Conservation (phyloP, 371 early-diverging fungal species). For the Rozella allomycis region DNA sequence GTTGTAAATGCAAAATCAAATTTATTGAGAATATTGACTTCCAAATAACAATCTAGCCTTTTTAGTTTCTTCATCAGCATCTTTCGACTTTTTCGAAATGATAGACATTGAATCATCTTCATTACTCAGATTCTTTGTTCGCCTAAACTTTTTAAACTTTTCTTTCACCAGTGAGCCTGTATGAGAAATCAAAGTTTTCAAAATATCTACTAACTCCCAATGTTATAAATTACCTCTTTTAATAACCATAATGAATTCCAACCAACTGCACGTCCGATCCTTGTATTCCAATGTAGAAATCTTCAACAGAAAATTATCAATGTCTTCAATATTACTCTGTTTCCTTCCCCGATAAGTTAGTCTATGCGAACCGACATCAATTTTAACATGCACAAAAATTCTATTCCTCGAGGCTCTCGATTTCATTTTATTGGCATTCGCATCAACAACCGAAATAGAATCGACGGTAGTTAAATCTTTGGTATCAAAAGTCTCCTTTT, state of each 20-base stretch:
- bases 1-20: too few relatives aligned
- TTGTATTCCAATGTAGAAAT: constrained; percentile 48
- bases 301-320: constrained; percentile 39
- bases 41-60: too few relatives aligned
- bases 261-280: constrained; percentile 51
- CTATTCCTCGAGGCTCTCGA: constrained; percentile 36
- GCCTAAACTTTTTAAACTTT: too few relatives aligned
- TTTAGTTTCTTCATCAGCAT: too few relatives aligned
- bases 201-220: constrained; percentile 12
- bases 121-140: too few relatives aligned
- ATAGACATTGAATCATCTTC: too few relatives aligned
- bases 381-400: constrained; percentile 49
- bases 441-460: constrained; percentile 1
- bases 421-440: constrained; percentile 23
- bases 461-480: background rate
- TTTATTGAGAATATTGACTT: too few relatives aligned
- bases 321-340: constrained; percentile 45
- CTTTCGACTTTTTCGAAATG: too few relatives aligned
- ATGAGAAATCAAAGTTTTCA: constrained; percentile 34
- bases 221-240: constrained; percentile 20
- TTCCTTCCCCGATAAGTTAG: constrained; percentile 43
- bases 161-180: constrained; percentile 40
- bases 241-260: constrained; percentile 35
- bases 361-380: constrained; percentile 40
- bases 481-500: background rate